Conservation (phyloP, 306 rosid genomes). For the Trichosanthes truncata region DNA sequence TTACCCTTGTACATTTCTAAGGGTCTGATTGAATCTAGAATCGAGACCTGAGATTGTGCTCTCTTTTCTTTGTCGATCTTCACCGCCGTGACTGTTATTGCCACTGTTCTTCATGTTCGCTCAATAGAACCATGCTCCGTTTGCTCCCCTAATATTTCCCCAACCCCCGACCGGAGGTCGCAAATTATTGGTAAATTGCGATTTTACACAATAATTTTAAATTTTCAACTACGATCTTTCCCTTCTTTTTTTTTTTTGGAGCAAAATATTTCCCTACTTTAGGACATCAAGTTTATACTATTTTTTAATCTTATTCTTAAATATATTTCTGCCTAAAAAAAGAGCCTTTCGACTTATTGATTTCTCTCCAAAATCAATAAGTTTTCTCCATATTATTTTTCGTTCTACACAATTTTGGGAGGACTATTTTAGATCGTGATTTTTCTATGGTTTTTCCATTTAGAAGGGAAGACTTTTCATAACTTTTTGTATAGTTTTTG, state of each 20-base stretch:
- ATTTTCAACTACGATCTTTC: neutral
- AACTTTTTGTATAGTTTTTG: too few relatives aligned
- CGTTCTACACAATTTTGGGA: too few relatives aligned
- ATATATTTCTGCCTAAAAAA: too few relatives aligned
- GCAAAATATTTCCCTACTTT: neutral
- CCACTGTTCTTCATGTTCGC: conserved; percentile 51
- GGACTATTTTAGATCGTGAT: too few relatives aligned
- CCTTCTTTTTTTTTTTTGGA: too few relatives aligned
- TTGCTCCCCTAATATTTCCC: neutral
- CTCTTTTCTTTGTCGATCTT: conserved; percentile 41
- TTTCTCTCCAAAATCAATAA: too few relatives aligned
- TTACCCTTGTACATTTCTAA: conserved; percentile 89
- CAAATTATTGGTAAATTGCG: neutral
- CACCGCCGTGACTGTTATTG: conserved; percentile 25
- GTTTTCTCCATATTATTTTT: too few relatives aligned
- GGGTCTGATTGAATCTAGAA: conserved; percentile 87
- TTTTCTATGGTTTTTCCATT: too few relatives aligned
- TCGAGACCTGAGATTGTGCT: conserved; percentile 36
- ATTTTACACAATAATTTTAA: neutral
- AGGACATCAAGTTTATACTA: neutral
- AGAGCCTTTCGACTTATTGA: too few relatives aligned
- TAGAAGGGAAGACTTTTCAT: too few relatives aligned
- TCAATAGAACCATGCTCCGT: conserved; percentile 17
- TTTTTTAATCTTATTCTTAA: neutral
- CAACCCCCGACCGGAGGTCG: conserved; percentile 6